phyloP scores from a whole-genome alignment of 2,329 filamentous ascomycete genomes.

The Clarireedia monteithiana region DNA sequence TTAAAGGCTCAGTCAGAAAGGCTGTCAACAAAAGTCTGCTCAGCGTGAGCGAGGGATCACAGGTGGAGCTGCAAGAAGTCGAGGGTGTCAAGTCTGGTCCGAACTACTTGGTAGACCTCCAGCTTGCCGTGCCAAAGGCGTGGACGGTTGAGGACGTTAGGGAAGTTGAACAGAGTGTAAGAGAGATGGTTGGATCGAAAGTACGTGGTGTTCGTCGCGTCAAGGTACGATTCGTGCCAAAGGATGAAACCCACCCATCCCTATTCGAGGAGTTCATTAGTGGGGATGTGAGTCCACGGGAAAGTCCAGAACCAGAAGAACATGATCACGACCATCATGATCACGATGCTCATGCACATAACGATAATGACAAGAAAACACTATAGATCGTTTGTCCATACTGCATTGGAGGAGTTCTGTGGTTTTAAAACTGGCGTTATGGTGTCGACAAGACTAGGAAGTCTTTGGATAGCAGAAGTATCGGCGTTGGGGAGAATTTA shows the following conservation, averaged over 20 bases:
- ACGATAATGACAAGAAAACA: slow-evolving; percentile 26
- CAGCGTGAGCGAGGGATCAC: slow-evolving; percentile 43
- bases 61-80: slow-evolving; percentile 67
- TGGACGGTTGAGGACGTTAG: slow-evolving; percentile 70
- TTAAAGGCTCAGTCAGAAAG: slow-evolving; percentile 63
- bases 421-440: slow-evolving; percentile 8
- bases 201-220: slow-evolving; percentile 80
- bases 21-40: slow-evolving; percentile 54
- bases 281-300: slow-evolving; percentile 49
- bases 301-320: slow-evolving; percentile 54
- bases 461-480: not conserved
- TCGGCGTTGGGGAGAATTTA: slow-evolving; percentile 3
- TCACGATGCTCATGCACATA: slow-evolving; percentile 37
- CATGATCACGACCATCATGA: slow-evolving; percentile 40
- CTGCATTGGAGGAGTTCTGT: slow-evolving; percentile 11
- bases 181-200: slow-evolving; percentile 63
- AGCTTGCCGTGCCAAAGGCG: slow-evolving; percentile 67
- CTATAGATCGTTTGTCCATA: slow-evolving; percentile 21
- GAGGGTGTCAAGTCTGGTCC: slow-evolving; percentile 93
- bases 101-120: slow-evolving; percentile 89
- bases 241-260: slow-evolving; percentile 47
- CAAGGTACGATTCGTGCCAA: slow-evolving; percentile 73
- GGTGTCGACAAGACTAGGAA: not conserved
- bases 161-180: slow-evolving; percentile 64
- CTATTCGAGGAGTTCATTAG: slow-evolving; percentile 75